A percentile compares a stretch with the other conserved stretches of the same genome.
Evolutionary conservation across 2,329 filamentous ascomycete species (phyloP).

Genomic region (Aspergillus sp.): DNA sequence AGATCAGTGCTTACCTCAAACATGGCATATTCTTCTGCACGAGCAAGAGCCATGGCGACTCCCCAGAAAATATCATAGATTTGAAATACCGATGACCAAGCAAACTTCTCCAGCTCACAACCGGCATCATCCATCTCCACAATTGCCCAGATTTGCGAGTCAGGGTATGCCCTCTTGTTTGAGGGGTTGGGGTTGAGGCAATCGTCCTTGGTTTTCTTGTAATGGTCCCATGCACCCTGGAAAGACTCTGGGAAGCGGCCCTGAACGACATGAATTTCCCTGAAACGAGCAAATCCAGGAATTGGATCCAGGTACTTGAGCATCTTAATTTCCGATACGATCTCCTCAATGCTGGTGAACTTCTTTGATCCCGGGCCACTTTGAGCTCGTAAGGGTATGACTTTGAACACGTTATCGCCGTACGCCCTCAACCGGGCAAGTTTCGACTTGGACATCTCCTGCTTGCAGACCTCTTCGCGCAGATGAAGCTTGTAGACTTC

Average conservation of each 20-base stretch:
- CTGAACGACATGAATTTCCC: conserved; percentile 54
- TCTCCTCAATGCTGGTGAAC: conserved; percentile 44
- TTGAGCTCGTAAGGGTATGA: conserved; percentile 42
- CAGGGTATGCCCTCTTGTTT: conserved; percentile 49
- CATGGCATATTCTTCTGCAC: conserved; percentile 54
- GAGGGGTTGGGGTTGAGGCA: conserved; percentile 54
- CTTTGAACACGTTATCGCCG: conserved; percentile 44
- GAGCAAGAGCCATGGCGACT: conserved; percentile 56
- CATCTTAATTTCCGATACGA: conserved; percentile 47
- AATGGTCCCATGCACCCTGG: conserved; percentile 39
- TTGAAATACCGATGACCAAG: conserved; percentile 40
- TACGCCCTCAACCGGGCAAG: conserved; percentile 34
- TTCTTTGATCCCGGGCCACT: conserved; percentile 38
- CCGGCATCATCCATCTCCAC: conserved; percentile 65
- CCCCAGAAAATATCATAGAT: conserved; percentile 65
- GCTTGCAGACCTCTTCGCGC: conserved; percentile 30
- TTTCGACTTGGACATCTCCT: conserved; percentile 32
- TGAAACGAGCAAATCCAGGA: conserved; percentile 60
- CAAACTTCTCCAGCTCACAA: conserved; percentile 49
- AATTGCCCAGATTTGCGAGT: conserved; percentile 58
- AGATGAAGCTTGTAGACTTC: conserved; percentile 58
- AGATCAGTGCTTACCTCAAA: conserved; percentile 47
- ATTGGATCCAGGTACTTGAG: conserved; percentile 55
- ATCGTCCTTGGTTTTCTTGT: conserved; percentile 37
- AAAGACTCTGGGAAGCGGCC: conserved; percentile 52